Evolutionary conservation across 768 basidiomycete species (phyloP), one percentile per base, ranked within the genome.

Genomic region (Mrakia hoshinonis): DNA sequence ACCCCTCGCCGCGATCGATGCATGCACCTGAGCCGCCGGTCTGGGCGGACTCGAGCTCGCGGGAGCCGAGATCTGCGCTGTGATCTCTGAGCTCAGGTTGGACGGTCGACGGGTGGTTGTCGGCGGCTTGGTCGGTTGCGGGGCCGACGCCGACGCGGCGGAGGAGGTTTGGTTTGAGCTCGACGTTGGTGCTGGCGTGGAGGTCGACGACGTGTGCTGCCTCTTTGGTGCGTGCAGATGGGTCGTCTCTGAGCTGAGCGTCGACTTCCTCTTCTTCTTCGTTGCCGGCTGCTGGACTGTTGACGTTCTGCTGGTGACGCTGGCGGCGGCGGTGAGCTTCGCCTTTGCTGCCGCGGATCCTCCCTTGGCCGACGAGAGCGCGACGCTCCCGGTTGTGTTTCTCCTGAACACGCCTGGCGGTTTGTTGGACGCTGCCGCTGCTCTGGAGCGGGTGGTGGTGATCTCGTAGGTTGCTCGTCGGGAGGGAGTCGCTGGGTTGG

Each of bases 331-430:
- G 31, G 58, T 34, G 29, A 58, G 55, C 29, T 61, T 61, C 18
- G 31, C 34, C 34, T 61, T 36, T 11, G 36, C 22, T 15, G 36
- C 13, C 1, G 58, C 58, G 18, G 29, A 26, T 58, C 55, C n/a
- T n/a, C n/a, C 55, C 55, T 61, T 61, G 36, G n/a, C 18, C 2
- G 58, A 43, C 6, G 15, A 31, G 0, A 11, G 9, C 18, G 18
- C 36, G 15, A 61, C 58, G 36, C 58, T 61, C 22, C 58, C 58
- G 6, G 58, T 61, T 3, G 58, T 61, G 20, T 61, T 61, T 36
- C 58, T 61, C 58, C 58, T 61, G 34, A 61, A 61, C 7, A 61
- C 58, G 13, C 58, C 58, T 34, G 58, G 15, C 58, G 58, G 58
- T 20, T 22, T 12, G 6, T 15, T 38, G 29, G 31, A 29, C n/a